Base-by-base conservation (phyloP, 2,329 filamentous ascomycete species). In the Tolypocladium capitatum region DNA sequence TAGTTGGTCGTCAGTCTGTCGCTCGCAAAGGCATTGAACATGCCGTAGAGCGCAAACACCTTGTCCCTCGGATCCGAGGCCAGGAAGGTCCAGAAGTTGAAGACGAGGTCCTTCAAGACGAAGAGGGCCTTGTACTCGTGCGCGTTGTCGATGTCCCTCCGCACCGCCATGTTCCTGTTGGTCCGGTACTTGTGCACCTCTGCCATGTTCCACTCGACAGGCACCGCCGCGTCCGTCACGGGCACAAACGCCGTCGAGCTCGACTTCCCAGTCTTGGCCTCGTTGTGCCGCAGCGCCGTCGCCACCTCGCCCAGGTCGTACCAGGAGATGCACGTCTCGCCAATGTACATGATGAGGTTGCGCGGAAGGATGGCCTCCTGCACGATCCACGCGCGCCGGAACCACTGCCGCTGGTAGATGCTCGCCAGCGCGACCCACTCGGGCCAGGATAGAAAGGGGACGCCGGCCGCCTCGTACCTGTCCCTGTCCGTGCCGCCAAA, bases 391-490 rank as follows among this genome's bases (percentile, higher is more conserved):
- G 56, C 57, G 7, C 59, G 50, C 28, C 53, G 52, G 47, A 60
- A 60, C 59, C 59, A 61, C 36, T 59, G 57, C 18, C 56, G 46
- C 46, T 58, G 54, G 42, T 53, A 58, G 20, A 58, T 48, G 45
- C 50, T 52, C 1, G 52, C 57, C n/a, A 58, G 48, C 1, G 49
- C 52, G 24, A 48, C 36, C 56, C 56, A 56, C 31, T 52, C 51
- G 8, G 44, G 28, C 33, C 47, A 44, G 14, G 51, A 45, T 4
- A 58, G 48, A 38, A 49, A 52, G 0, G 57, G 57, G 5, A 59
- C 33, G 5, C 49, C 49, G 1, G 51, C 48, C 14, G 49, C 48
- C 13, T 48, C 46, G 48, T 59, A 58, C 18, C 48, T 52, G 2
- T 53, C 51, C 43, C 50, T 52, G 34, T 54, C 53, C 20, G 46